phyloP scores from a whole-genome alignment of 768 basidiomycete genomes.

The Mycena chlorophos region DNA sequence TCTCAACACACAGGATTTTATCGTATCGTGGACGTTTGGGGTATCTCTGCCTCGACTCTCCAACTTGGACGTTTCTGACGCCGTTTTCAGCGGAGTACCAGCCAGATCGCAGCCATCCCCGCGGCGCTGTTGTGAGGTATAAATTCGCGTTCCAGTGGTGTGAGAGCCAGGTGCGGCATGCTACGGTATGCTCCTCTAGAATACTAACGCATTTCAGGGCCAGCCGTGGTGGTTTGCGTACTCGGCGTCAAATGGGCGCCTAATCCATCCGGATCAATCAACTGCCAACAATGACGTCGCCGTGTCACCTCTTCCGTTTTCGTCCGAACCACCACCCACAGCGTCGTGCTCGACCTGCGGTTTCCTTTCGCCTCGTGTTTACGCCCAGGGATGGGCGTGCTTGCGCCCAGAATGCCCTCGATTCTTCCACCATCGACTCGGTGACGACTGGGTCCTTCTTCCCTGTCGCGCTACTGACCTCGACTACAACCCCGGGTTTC shows the following conservation, averaged over 20 bases:
- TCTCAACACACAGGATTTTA: slow-evolving; percentile 65
- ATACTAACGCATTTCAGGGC: slow-evolving; percentile 32
- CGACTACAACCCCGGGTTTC: slow-evolving; percentile 50
- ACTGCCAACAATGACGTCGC: background rate
- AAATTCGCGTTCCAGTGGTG: slow-evolving; percentile 90
- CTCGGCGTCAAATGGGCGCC: slow-evolving; percentile 1
- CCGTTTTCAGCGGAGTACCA: slow-evolving; percentile 62
- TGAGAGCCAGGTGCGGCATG: slow-evolving; percentile 53
- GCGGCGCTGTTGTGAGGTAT: slow-evolving; percentile 64
- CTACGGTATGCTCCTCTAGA: background rate
- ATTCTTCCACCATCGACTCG: slow-evolving; percentile 45
- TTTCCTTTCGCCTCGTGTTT: slow-evolving; percentile 52
- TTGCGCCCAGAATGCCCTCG: slow-evolving; percentile 54
- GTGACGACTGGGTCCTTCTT: background rate
- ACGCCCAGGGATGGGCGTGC: slow-evolving; percentile 60
- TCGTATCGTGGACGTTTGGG: slow-evolving; percentile 69
- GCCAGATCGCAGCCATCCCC: slow-evolving; percentile 41
- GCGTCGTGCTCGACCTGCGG: slow-evolving; percentile 41
- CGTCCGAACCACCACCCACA: slow-evolving; percentile 3
- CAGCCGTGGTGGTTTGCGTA: slow-evolving; percentile 46
- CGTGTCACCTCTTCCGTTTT: background rate
- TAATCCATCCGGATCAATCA: background rate
- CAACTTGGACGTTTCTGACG: background rate
- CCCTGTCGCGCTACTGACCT: slow-evolving; percentile 30
- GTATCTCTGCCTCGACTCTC: slow-evolving; percentile 38